phyloP scores from a whole-genome alignment of 179 eudicot species.

The Beta corolliflora region DNA sequence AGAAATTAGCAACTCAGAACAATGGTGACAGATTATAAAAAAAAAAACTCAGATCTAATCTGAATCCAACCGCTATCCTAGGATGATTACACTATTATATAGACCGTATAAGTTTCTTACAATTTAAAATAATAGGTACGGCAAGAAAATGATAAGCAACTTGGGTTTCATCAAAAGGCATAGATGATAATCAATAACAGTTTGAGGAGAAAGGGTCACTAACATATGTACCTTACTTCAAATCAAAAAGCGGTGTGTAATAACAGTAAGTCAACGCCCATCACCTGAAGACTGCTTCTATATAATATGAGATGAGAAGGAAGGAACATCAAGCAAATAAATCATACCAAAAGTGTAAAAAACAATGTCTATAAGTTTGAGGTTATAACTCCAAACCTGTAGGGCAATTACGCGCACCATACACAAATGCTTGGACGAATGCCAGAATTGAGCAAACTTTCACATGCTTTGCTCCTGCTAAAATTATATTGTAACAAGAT shows the following conservation, averaged over 20 bases:
- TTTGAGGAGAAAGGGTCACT: conserved; percentile 18
- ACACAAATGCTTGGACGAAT: not conserved
- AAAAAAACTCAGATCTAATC: conserved; percentile 7
- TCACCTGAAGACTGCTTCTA: conserved; percentile 22
- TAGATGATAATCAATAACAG: not conserved
- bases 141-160: not conserved
- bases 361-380: not conserved
- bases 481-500: not conserved
- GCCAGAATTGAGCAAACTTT: not conserved
- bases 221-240: not conserved
- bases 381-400: not conserved
- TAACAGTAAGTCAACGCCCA: conserved; percentile 19
- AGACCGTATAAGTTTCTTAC: not conserved
- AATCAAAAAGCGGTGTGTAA: conserved; percentile 8
- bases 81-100: not conserved
- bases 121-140: not conserved
- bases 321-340: conserved; percentile 11
- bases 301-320: conserved; percentile 7
- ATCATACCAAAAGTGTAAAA: conserved; percentile 9
- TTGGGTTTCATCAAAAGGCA: conserved; percentile 1
- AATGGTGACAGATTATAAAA: not conserved
- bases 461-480: not conserved
- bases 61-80: not conserved
- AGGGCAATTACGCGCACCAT: not conserved
- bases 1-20: not conserved